Conservation (phyloP, 768 basidiomycete species). For the Pleurotus giganteus region DNA sequence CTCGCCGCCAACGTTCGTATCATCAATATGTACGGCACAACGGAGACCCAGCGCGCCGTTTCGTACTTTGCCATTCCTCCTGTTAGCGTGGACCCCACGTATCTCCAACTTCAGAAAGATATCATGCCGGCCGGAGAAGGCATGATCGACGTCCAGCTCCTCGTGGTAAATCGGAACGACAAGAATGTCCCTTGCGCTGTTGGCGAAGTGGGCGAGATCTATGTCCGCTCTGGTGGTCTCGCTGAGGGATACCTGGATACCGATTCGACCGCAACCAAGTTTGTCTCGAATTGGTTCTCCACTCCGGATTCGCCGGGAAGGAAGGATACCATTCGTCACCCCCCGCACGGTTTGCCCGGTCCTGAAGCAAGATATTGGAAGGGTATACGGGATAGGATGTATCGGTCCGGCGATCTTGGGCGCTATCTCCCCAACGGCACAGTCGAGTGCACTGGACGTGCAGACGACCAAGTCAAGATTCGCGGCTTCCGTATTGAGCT, state of each 20-base stretch:
- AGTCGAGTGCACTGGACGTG: slow-evolving; percentile 96
- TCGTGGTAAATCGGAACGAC: slow-evolving; percentile 92
- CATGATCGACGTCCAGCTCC: slow-evolving; percentile 96
- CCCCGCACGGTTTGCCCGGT: slow-evolving; percentile 51
- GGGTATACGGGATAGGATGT: slow-evolving; percentile 96
- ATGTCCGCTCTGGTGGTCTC: slow-evolving; percentile 93
- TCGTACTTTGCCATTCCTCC: slow-evolving; percentile 95
- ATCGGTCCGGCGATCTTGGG: slow-evolving; percentile 94
- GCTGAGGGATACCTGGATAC: slow-evolving; percentile 93
- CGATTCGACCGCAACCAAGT: slow-evolving; percentile 84
- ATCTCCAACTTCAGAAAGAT: slow-evolving; percentile 92
- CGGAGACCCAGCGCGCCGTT: slow-evolving; percentile 98
- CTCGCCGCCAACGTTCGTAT: slow-evolving; percentile 91
- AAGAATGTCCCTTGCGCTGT: slow-evolving; percentile 84
- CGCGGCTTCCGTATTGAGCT: slow-evolving; percentile 98
- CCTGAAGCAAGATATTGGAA: slow-evolving; percentile 87
- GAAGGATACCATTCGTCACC: slow-evolving; percentile 72
- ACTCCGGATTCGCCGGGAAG: slow-evolving; percentile 37
- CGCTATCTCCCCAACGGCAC: slow-evolving; percentile 89
- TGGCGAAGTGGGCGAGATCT: slow-evolving; percentile 98
- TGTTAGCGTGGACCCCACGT: slow-evolving; percentile 79
- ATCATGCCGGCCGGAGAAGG: slow-evolving; percentile 97
- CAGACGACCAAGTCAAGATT: slow-evolving; percentile 99
- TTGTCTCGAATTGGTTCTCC: slow-evolving; percentile 92
- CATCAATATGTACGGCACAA: slow-evolving; percentile 99